Percentiles rank a stretch among this genome's conserved stretches.
phyloP scores from a whole-genome alignment of 176 grass and related monocot genomes.

The Paspalum notatum region DNA sequence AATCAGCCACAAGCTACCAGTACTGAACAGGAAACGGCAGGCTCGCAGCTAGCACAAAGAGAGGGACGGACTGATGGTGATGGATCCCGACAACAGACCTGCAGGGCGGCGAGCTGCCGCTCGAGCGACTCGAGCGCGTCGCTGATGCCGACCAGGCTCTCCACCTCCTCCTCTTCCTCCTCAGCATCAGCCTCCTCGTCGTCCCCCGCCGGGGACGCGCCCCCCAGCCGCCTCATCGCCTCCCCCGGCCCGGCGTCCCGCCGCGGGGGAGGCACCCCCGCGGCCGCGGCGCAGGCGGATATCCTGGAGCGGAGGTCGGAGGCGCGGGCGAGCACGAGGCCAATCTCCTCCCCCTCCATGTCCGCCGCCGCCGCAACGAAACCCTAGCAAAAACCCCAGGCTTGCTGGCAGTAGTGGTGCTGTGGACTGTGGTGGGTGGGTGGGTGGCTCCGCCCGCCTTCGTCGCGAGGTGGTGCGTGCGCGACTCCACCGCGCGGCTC shows the following conservation, averaged over 20 bases:
- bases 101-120: slow-evolving; percentile 75
- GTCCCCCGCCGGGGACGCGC: slow-evolving; percentile 29
- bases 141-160: slow-evolving; percentile 61
- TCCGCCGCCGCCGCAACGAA: slow-evolving; percentile 21
- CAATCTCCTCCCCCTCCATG: slow-evolving; percentile 92
- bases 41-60: not conserved
- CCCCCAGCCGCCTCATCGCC: slow-evolving; percentile 14
- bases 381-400: slow-evolving; percentile 42
- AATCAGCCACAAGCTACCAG: not conserved
- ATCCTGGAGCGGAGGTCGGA: slow-evolving; percentile 79
- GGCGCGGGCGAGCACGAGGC: slow-evolving; percentile 72
- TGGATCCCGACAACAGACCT: slow-evolving; percentile 37
- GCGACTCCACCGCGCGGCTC: not conserved
- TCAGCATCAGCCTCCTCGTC: not conserved
- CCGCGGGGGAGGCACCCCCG: slow-evolving; percentile 20
- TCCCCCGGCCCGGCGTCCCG: not conserved
- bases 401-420: not conserved
- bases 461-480: not conserved
- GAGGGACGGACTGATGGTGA: not conserved
- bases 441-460: not conserved
- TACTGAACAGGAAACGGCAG: too few species aligned
- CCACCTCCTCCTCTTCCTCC: slow-evolving; percentile 37
- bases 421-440: not conserved
- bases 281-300: slow-evolving; percentile 50
- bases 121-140: slow-evolving; percentile 82